Evolutionary conservation across 2,329 filamentous ascomycete species (phyloP).

Genomic region (Botrytis fragariae): DNA sequence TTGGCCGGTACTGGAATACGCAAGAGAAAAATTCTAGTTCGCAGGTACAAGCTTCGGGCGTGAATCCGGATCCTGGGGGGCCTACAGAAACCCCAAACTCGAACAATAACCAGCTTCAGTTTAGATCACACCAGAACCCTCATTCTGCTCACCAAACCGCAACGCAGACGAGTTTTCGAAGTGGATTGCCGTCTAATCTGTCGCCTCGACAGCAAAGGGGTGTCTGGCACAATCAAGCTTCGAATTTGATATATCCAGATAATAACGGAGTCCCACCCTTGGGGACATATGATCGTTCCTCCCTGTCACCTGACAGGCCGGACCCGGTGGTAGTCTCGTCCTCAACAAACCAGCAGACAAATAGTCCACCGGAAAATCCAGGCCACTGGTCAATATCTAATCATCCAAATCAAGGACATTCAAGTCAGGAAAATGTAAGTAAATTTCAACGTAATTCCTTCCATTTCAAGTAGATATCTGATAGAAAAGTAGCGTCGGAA

Average conservation of each 20-base stretch:
- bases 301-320: background rate
- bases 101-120: background rate
- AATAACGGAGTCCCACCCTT: background rate
- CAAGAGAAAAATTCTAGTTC: background rate
- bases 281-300: background rate
- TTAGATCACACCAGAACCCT: background rate
- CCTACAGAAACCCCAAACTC: background rate
- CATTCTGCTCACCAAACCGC: background rate
- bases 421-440: background rate
- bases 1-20: rapidly evolving
- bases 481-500: background rate
- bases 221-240: background rate
- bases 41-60: background rate
- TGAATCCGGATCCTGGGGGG: background rate
- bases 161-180: background rate
- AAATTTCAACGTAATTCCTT: background rate
- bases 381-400: background rate
- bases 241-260: background rate
- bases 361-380: background rate
- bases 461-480: background rate
- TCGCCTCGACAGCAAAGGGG: background rate
- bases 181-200: too few relatives aligned
- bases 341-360: background rate
- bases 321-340: background rate
- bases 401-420: background rate